A percentile compares a stretch with the other conserved stretches of the same genome.
Evolutionary conservation across 768 basidiomycete genomes (phyloP).

Genomic region (Tulasnella calospora): DNA sequence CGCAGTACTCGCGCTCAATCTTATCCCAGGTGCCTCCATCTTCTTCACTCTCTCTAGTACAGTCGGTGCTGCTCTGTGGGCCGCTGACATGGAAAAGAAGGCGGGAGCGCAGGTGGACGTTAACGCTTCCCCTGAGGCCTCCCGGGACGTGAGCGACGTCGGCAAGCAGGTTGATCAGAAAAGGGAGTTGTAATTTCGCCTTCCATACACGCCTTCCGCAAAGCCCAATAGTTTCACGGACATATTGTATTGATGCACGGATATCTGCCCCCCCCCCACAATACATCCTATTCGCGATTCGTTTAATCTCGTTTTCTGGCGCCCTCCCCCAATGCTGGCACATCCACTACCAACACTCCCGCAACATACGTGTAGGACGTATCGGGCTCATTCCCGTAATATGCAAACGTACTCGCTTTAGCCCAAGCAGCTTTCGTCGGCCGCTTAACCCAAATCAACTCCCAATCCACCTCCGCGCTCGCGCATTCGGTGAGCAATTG

Average conservation of each 20-base stretch:
- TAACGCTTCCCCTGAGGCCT: slow-evolving; percentile 14
- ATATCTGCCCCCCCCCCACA: not conserved
- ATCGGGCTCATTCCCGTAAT: slow-evolving; percentile 15
- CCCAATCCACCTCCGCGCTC: not conserved
- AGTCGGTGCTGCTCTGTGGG: slow-evolving; percentile 71
- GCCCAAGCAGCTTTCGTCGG: not conserved
- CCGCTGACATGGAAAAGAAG: slow-evolving; percentile 54
- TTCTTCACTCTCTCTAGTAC: slow-evolving; percentile 58
- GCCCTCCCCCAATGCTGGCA: not conserved
- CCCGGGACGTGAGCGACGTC: slow-evolving; percentile 7
- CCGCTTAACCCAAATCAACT: slow-evolving; percentile 13
- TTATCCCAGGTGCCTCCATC: slow-evolving; percentile 57
- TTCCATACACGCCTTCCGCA: not conserved
- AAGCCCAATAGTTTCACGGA: not conserved
- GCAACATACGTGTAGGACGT: not conserved
- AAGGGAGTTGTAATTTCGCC: not conserved
- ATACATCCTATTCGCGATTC: not conserved
- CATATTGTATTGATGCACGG: not conserved
- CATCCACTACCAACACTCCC: not conserved
- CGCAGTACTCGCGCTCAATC: slow-evolving; percentile 52
- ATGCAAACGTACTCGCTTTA: not conserved
- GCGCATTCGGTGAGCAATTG: not conserved
- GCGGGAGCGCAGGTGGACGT: slow-evolving; percentile 16
- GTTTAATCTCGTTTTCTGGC: not conserved
- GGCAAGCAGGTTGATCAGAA: slow-evolving; percentile 17